Evolutionary conservation across 495 filamentous ascomycete genomes (phyloP), one percentile per base, ranked within the genome.

Genomic region (Rusavskia elegans): DNA sequence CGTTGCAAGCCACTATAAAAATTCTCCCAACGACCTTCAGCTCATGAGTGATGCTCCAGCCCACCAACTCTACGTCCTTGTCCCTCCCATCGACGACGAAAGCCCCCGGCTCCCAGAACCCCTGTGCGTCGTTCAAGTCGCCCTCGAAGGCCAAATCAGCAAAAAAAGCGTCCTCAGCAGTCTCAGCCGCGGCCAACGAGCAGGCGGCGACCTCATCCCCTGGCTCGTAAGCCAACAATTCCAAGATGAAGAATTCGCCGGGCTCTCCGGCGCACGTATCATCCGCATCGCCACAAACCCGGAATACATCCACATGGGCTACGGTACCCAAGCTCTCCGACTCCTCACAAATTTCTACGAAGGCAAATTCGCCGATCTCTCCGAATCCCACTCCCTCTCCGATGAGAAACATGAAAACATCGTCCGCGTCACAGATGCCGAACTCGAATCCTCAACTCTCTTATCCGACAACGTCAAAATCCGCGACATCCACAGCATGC

Each of bases 201-300:
- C 90, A 9, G 85, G 89, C 20, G 93, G 93, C 53, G 93, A 99
- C 64, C 71, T 99, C 44, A 99, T 99, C 49, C 93, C 93, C 1
- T 99, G 93, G 93, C 77, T 97, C 40, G 85, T 99, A 50, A 90
- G 85, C 63, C 92, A 97, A 64, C 93, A 99, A 66, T 99, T 95
- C 70, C 93, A 97, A 63, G 93, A 99, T 59, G 87, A 94, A 57
- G 86, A 94, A 51, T 99, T 99, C 59, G 92, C 92, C 23, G 82
- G 84, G 52, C 76, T 97, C 16, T 95, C 88, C 7, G 93, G 93
- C 37, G 93, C 90, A 35, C 79, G 93, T 30, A 71, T 99, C 40
- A 88, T 99, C 27, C 83, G 93, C 20, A 97, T 99, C 53, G 93
- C 93, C 7, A 96, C 92, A 1, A 93, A 96, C 63, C 93, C 93